These are phyloP conservation scores for Alisma plantagoaquatica DNA, from an alignment of 106 monocot genomes.

Conservation along the genomic window DNA sequence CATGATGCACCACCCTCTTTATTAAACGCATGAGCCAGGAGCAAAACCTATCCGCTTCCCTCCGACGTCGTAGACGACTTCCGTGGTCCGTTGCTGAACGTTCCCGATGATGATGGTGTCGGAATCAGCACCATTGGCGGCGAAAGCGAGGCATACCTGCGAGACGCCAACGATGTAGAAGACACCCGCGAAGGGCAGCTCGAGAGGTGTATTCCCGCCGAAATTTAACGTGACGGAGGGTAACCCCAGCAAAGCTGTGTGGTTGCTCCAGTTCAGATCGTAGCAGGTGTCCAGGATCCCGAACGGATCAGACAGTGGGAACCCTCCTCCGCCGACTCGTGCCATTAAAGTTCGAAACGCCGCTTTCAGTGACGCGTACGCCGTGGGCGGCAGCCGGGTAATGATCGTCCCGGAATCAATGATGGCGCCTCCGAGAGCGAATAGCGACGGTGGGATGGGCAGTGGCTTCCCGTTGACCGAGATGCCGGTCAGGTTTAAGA, in stretches of 20 bases:
- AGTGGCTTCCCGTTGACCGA: constrained; percentile 13
- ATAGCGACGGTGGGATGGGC: constrained; percentile 14
- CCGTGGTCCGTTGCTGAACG: constrained; percentile 44
- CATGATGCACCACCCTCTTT: no score
- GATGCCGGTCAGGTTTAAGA: constrained; percentile 19
- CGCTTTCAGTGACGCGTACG: constrained; percentile 33
- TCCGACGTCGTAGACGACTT: constrained; percentile 35
- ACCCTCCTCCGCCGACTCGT: no score
- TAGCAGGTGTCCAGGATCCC: no score
- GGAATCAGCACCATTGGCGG: constrained; percentile 12
- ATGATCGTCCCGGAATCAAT: constrained; percentile 56
- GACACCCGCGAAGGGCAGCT: constrained; percentile 25
- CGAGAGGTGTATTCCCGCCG: constrained; percentile 26
- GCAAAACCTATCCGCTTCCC: constrained; percentile 37
- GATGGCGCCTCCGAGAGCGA: constrained; percentile 26
- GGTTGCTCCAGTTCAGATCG: no score
- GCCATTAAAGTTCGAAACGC: no score
- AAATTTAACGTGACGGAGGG: constrained; percentile 33
- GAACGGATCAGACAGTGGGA: no score
- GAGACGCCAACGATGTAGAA: constrained; percentile 29
- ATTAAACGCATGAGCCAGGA: constrained; percentile 34
- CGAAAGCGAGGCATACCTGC: constrained; percentile 42
- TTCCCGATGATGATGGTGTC: constrained; percentile 43
- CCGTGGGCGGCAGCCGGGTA: constrained; percentile 30
- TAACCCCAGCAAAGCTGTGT: no score